Conservation (phyloP, 495 filamentous ascomycete species). For the Penicillium goetzii region DNA sequence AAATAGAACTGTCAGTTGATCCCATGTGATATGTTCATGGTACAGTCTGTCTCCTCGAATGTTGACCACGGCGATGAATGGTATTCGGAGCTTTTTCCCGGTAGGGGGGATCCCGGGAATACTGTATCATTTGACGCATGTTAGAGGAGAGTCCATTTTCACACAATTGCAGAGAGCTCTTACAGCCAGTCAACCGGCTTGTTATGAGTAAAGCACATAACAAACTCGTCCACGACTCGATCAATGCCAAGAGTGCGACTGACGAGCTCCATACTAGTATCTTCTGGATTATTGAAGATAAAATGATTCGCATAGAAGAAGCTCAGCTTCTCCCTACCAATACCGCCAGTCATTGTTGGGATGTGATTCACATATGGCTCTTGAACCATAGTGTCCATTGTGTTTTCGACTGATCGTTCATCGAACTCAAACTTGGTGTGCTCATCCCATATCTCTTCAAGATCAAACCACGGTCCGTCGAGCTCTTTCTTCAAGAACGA, state of each 20-base stretch:
- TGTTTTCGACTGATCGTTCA: slow-evolving; percentile 45
- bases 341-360: slow-evolving; percentile 70
- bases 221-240: slow-evolving; percentile 61
- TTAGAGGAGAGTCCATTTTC: slow-evolving; percentile 39
- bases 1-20: slow-evolving; percentile 74
- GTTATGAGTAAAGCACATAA: slow-evolving; percentile 67
- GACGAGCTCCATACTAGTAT: slow-evolving; percentile 66
- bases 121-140: slow-evolving; percentile 13
- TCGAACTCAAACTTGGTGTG: slow-evolving; percentile 51
- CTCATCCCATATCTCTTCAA: slow-evolving; percentile 64
- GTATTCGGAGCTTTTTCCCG: slow-evolving; percentile 62
- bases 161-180: slow-evolving; percentile 27
- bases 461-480: slow-evolving; percentile 53
- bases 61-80: slow-evolving; percentile 73
- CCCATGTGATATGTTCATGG: slow-evolving; percentile 85
- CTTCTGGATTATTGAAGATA: slow-evolving; percentile 70
- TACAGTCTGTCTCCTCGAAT: slow-evolving; percentile 75
- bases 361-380: slow-evolving; percentile 64
- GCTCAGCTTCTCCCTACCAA: slow-evolving; percentile 63
- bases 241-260: slow-evolving; percentile 68
- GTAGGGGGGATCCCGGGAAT: slow-evolving; percentile 73
- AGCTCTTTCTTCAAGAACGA: slow-evolving; percentile 40
- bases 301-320: slow-evolving; percentile 76
- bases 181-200: slow-evolving; percentile 71
- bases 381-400: slow-evolving; percentile 60